Evolutionary conservation across 805 yeast genomes (phyloP).

Genomic region (Wickerhamiella qilinensis): DNA sequence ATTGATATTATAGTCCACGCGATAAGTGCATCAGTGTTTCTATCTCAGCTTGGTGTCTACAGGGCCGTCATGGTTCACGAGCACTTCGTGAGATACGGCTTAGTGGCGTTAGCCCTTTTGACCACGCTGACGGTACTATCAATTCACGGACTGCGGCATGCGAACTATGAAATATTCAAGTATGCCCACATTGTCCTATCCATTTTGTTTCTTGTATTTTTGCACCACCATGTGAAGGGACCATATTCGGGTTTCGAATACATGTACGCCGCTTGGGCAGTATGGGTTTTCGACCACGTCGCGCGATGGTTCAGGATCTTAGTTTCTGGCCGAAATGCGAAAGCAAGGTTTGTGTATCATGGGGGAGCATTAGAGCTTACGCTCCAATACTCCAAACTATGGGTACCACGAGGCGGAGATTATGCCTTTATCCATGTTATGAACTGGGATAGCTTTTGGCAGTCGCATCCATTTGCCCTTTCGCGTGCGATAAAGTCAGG

Average conservation of each 20-base stretch:
- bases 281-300: conserved; percentile 59
- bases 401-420: conserved; percentile 39
- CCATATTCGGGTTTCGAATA: conserved; percentile 32
- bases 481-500: conserved; percentile 5
- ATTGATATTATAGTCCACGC: conserved; percentile 38
- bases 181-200: conserved; percentile 41
- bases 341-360: conserved; percentile 10
- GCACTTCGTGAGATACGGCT: too few species aligned
- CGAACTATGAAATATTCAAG: conserved; percentile 42
- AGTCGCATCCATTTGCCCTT: conserved; percentile 53
- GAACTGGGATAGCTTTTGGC: conserved; percentile 33
- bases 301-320: conserved; percentile 38
- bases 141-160: too few species aligned
- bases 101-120: too few species aligned
- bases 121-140: too few species aligned
- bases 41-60: conserved; percentile 11
- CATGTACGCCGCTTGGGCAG: conserved; percentile 36
- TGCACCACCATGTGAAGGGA: conserved; percentile 39
- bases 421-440: conserved; percentile 34
- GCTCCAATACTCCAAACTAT: conserved; percentile 26
- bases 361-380: conserved; percentile 14
- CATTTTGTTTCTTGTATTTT: conserved; percentile 29
- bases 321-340: conserved; percentile 31
- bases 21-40: conserved; percentile 9
- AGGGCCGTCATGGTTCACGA: too few species aligned